Evolutionary conservation across 75 land plant genomes (phyloP), one percentile per base, ranked within the genome.

Genomic region (Cunninghamia lanceolata): DNA sequence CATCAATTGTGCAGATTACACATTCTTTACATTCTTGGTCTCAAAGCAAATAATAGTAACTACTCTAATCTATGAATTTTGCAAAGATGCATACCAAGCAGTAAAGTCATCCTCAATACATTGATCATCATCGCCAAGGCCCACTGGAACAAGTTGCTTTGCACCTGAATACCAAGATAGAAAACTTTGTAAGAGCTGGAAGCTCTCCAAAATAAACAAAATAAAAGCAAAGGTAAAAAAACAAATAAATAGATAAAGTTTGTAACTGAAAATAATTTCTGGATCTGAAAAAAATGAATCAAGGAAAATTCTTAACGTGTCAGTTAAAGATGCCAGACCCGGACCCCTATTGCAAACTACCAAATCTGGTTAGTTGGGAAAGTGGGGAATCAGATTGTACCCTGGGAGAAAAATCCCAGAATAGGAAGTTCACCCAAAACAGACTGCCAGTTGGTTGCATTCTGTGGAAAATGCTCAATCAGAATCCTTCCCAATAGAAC

Each of bases 41-140:
- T 70, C 15, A 9, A 79, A 79, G 15, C 47, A 43, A 6, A 35
- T 76, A 46, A 59, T 21, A 79, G 38, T 79, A 79, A 25, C 50
- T n/a, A 80, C 34, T 80, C 0, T 80, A 80, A 80, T 80, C 0
- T 43, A 87, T 32, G 42, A 21, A 36, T 80, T 40, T n/a, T 80
- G 50, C 28, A 16, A 80, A 25, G 17, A 84, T 86, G 25, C 86
- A 45, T 89, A 96, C 98, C 99, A 97, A 45, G 98, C 99, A 84
- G 95, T 84, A 89, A 97, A 97, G 85, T 97, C 99, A 88, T 97
- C 99, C 83, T 97, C 99, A 85, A 97, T 97, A 86, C 98, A 96
- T 73, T 94, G 96, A 87, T 97, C 99, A 91, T 97, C 99, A 88
- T 97, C 98, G 21, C 99, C 98, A 73, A 96, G 91, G 63, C 99